Conservation (phyloP, 83 land plant genomes). For the Picea abies region DNA sequence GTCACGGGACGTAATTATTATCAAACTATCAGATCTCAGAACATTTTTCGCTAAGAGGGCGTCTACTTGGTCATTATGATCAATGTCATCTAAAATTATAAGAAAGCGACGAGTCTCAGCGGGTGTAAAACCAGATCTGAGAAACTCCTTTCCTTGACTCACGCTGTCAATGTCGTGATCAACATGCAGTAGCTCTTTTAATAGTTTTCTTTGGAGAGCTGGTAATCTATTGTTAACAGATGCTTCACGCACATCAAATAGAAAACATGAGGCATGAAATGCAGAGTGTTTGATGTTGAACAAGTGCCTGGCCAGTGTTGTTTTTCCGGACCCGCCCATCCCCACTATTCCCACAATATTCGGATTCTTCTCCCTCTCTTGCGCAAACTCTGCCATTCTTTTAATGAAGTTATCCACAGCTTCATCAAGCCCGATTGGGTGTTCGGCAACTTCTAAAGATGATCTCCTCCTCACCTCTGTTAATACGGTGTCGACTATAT, state of each 20-base stretch:
- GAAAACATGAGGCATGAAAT: constrained; percentile 3
- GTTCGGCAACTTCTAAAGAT: background rate
- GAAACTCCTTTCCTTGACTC: background rate
- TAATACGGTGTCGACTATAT: background rate
- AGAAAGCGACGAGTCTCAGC: background rate
- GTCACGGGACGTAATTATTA: background rate
- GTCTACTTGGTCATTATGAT: background rate
- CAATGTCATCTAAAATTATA: background rate
- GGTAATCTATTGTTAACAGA: background rate
- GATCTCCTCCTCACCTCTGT: too few species aligned
- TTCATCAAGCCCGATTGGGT: background rate
- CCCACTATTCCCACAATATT: background rate
- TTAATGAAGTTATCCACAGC: background rate
- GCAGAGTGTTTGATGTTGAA: background rate
- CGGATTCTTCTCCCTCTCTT: background rate
- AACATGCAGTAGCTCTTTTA: background rate
- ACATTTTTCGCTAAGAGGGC: background rate
- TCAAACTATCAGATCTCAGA: background rate
- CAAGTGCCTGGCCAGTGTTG: background rate
- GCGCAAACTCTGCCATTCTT: background rate
- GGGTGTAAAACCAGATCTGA: too few species aligned
- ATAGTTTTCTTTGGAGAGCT: background rate
- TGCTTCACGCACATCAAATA: background rate
- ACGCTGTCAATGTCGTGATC: background rate
- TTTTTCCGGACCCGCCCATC: background rate